Base-by-base conservation (phyloP, 306 rosid genomes). In the Macrotyloma uniflorum region DNA sequence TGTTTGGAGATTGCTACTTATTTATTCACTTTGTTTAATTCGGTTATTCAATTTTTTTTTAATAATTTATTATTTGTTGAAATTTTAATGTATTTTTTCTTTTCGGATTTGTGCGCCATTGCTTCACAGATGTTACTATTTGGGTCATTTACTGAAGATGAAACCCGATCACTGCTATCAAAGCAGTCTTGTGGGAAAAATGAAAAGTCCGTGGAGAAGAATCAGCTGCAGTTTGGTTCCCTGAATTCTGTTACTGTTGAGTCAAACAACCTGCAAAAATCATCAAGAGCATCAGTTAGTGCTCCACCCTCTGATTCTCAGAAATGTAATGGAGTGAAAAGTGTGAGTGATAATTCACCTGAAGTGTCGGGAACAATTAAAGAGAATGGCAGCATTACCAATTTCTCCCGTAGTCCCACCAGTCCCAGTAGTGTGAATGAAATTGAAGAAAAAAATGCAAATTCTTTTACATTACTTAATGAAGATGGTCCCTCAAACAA, bases 131-230 rank as follows among this genome's bases (percentile, higher is more conserved):
- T 91, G 62, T 33, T 96, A 6, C 5, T 96, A 19, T 96, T 96
- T 81, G 99, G 99, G 70, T 93, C 99, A 47, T 96, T 96, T 78
- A 80, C 89, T 19, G 99, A 96, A 83, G 98, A 96, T 22, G 99
- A 96, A 86, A 91, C 96, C 36, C 89, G 35, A 75, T 87, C 92
- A 40, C 78, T 88, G 93, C 62, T 87, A 77, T 74, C 4, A 24
- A 84, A 82, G 58, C 80, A 83, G 83, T 81, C 88, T 43, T 62
- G 86, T 67, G 82, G 81, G 77, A 77, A 58, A 43, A 69, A 58
- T 43, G 87, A 83, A 74, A 91, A 84, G 78, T 69, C 87, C 5
- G 84, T 71, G 38, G 86, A 83, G 74, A 85, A 90, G 86, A 84
- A 83, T 20, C 83, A 81, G 28, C 82, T 91, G 74, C 96, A 85